Evolutionary conservation across 2,329 filamentous ascomycete genomes (phyloP), one percentile per base, ranked within the genome.

Genomic region (Ascochyta koolunga): DNA sequence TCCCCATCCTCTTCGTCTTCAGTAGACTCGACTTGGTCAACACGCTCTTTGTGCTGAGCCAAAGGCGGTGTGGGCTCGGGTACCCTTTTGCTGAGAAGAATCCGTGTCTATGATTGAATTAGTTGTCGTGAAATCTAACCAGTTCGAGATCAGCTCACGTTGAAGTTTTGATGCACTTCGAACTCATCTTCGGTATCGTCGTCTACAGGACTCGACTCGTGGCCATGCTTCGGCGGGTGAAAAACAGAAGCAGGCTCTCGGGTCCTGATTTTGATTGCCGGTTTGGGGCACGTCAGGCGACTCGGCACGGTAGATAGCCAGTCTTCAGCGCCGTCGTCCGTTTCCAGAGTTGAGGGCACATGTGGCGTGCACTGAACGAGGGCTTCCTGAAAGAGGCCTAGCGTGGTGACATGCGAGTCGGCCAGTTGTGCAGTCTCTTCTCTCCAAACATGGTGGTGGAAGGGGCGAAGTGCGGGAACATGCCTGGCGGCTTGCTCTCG

Each of bases 401-500:
- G 50, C 2, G 68, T 68, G 27, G 62, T 71, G 16, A 72, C 45
- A 19, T 66, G 43, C 9, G 54, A 50, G 29, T 69, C 59, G 3
- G 51, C 44, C 54, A 72, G 47, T 36, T 67, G 60, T 11, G 50
- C 62, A 1, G 69, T 73, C 9, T 67, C 63, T 21, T 62, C 42
- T 40, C 55, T 67, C 81, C 83, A 86, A 3, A 61, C 55, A 18
- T 72, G 60, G 58, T 81, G 76, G 54, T 85, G 76, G 58, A 87
- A 87, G 9, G 73, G 70, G 5, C 77, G 79, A 36, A 86, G 72
- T 0, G 84, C 85, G 64, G 79, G 80, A 31, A 88, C 78, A 58
- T 82, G 74, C 59, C 75, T 78, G 13, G 78, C 80, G n/a, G 82
- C 78, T 60, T 83, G 80, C 56, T 80, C 73, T 54, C 82, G 73